Evolutionary conservation across 164 flowering plant genomes (phyloP), one percentile per base, ranked within the genome.

Genomic region (Euptelea pleiosperma): DNA sequence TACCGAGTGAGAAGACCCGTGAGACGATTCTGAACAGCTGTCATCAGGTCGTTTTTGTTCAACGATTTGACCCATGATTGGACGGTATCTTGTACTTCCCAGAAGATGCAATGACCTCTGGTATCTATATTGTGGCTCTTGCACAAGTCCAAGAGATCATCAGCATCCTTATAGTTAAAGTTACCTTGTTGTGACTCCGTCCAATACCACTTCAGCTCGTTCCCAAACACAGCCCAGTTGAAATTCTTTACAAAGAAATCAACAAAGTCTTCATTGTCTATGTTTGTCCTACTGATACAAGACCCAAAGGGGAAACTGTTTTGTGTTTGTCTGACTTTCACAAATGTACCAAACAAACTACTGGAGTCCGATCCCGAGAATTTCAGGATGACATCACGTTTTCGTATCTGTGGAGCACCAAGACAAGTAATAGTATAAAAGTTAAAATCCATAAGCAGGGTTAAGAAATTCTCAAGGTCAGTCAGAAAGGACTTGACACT

Each of bases 141-240:
- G 29, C 92, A 88, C 35, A 90, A 67, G 45, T 68, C 81, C 61
- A 93, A 19, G 25, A 93, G 60, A 35, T 85, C 99, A 63, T 93
- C 99, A 7, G 99, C 95, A 65, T 88, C 97, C 56, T 42, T 70
- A 78, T 93, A 93, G 77, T 90, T 90, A 15, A 86, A 65, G 28
- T 82, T 83, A 41, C 93, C 96, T 67, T 80, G 83, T 53, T 88
- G 89, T 11, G 91, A 55, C 55, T 90, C 97, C 0, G 94, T 93
- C 92, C 89, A 83, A 21, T 79, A 80, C 99, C 97, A 90, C 70
- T 93, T 93, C 70, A 93, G 53, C 72, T 93, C 99, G 51, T 93
- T 93, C 19, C 85, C 96, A 61, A 93, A 93, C 53, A 88, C 96
- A 39, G 89, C 82, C 96, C 96, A 90, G 70, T 82, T 93, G 79